phyloP scores from a whole-genome alignment of 2,329 filamentous ascomycete genomes.

The Aspergillus pseudoglaucus region DNA sequence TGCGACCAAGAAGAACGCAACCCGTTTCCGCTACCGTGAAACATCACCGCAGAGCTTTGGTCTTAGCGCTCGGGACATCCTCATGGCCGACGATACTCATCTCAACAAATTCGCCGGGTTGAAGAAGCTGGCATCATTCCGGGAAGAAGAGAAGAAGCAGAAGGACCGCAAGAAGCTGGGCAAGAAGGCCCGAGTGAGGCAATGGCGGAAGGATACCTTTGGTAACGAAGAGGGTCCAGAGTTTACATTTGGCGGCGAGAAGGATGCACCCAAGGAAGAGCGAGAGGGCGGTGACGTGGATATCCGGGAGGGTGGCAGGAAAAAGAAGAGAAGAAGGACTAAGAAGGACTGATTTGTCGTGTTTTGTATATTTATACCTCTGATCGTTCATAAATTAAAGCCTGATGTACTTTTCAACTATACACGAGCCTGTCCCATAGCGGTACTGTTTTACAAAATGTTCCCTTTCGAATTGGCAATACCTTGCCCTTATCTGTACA shows the following conservation, averaged over 20 bases:
- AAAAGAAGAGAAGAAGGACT: slow-evolving; percentile 42
- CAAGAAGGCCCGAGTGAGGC: slow-evolving; percentile 83
- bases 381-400: background rate
- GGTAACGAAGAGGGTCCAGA: slow-evolving; percentile 51
- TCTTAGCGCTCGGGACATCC: slow-evolving; percentile 80
- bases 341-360: slow-evolving; percentile 30
- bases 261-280: slow-evolving; percentile 9
- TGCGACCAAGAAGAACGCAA: slow-evolving; percentile 46
- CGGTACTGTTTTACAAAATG: background rate
- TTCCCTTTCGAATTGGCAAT: no score
- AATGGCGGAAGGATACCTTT: slow-evolving; percentile 73
- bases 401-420: background rate
- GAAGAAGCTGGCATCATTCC: slow-evolving; percentile 89
- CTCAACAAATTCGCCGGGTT: slow-evolving; percentile 88
- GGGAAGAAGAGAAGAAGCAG: slow-evolving; percentile 81
- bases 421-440: background rate
- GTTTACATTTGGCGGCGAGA: slow-evolving; percentile 24
- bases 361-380: background rate
- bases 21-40: slow-evolving; percentile 82
- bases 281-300: slow-evolving; percentile 26
- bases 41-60: slow-evolving; percentile 87
- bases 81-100: slow-evolving; percentile 77
- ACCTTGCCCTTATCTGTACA: no score
- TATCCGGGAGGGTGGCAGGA: slow-evolving; percentile 36
- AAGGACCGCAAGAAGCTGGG: slow-evolving; percentile 81